Evolutionary conservation across 257 asterid species (phyloP), one percentile per base, ranked within the genome.

Genomic region (Forsythia suspensa): DNA sequence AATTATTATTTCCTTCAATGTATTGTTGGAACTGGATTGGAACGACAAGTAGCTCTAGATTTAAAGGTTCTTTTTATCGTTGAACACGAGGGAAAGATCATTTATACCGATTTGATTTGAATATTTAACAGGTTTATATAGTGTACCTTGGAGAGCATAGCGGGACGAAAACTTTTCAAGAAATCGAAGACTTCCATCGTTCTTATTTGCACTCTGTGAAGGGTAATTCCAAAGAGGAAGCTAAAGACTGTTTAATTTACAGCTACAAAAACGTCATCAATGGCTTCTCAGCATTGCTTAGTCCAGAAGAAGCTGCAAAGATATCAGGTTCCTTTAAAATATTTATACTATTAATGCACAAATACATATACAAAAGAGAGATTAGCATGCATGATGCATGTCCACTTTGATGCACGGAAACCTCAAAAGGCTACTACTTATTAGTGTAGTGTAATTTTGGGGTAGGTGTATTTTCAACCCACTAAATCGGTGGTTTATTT

Each of bases 251-350:
- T 75, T 78, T 85, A 0, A 44, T 89, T 55, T 82, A 89, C 73
- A 87, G 93, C 80, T 89, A 84, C 76, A 87, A 82, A 75, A 84
- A 89, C 8, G 78, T 77, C 69, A 87, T 89, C 76, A 87, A 89
- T 77, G 93, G 93, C 80, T 89, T 89, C 89, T 84, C 93, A 4
- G 93, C 93, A 8, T 46, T 81, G 75, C 91, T 87, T 63, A 84
- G 86, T 11, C 85, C 85, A 2, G 73, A 84, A 59, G 93, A 89
- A 87, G 91, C 89, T 7, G 39, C 73, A 11, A 77, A 12, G 29
- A 71, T 89, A 66, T 85, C 93, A 24, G 83, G 88, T 83, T 6
- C 20, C 16, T 44, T 52, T 4, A 6, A 52, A 16, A 18, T 52
- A 52, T 18, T 15, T 1, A 52, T 15, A 1, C 20, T 11, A 46